Conservation (phyloP, 768 basidiomycete genomes). For the Lepiota venenata region DNA sequence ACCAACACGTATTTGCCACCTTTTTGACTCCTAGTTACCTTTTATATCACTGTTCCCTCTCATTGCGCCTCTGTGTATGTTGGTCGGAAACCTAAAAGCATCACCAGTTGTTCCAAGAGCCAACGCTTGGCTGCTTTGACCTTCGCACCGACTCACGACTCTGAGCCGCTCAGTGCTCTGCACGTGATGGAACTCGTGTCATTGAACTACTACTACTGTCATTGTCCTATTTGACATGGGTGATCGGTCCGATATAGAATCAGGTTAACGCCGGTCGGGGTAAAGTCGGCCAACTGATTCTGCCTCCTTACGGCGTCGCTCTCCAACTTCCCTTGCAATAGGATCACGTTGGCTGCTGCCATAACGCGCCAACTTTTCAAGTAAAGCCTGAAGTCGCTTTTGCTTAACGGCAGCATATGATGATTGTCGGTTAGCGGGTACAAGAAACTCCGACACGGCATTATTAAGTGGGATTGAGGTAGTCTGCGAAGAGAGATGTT, state of each 20-base stretch:
- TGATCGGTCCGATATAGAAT: neutral
- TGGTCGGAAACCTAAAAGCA: neutral
- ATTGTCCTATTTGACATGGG: slow-evolving; percentile 13
- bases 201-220: neutral
- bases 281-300: slow-evolving; percentile 73
- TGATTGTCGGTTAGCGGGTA: slow-evolving; percentile 63
- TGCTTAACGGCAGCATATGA: slow-evolving; percentile 66
- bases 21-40: slow-evolving; percentile 29
- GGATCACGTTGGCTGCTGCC: slow-evolving; percentile 61
- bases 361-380: slow-evolving; percentile 76
- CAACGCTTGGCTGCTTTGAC: too few species aligned
- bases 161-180: neutral
- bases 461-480: slow-evolving; percentile 70
- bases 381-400: slow-evolving; percentile 65
- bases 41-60: slow-evolving; percentile 22
- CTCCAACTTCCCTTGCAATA: slow-evolving; percentile 59
- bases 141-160: too few species aligned
- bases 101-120: neutral
- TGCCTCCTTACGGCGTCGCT: slow-evolving; percentile 73
- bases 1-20: slow-evolving; percentile 37
- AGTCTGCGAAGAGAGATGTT: slow-evolving; percentile 39
- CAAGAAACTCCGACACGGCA: slow-evolving; percentile 75
- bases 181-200: too few species aligned
- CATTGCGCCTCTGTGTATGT: slow-evolving; percentile 15
- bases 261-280: slow-evolving; percentile 54